These are phyloP conservation scores for Epithele typhae DNA, from an alignment of 768 basidiomycete genomes.

Conservation along the genomic window DNA sequence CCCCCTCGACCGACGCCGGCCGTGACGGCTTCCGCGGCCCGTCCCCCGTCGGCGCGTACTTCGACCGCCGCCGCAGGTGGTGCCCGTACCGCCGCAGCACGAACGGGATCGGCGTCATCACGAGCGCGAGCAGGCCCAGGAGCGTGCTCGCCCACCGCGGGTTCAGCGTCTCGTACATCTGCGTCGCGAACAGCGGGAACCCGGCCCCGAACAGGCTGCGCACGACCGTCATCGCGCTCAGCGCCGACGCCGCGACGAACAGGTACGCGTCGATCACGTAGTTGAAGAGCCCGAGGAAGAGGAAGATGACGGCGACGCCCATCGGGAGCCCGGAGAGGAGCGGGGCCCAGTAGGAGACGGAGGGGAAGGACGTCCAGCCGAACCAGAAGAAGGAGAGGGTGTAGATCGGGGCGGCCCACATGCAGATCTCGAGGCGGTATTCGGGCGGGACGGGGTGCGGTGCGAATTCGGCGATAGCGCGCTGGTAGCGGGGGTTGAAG, in stretches of 20 bases:
- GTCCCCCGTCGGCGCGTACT: slow-evolving; percentile 19
- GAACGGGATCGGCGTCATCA: slow-evolving; percentile 43
- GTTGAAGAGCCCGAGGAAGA: slow-evolving; percentile 55
- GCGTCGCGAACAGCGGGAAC: slow-evolving; percentile 27
- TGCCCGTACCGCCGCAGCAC: slow-evolving; percentile 24
- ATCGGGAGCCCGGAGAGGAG: slow-evolving; percentile 45
- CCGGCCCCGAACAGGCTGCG: slow-evolving; percentile 32
- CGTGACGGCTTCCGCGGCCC: background rate
- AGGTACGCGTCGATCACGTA: slow-evolving; percentile 66
- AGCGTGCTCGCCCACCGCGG: slow-evolving; percentile 59
- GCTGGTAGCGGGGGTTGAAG: slow-evolving; percentile 49
- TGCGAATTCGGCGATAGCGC: slow-evolving; percentile 37
- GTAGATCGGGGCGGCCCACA: slow-evolving; percentile 50
- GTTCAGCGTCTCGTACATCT: slow-evolving; percentile 50
- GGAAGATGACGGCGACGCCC: slow-evolving; percentile 50
- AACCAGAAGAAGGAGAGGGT: slow-evolving; percentile 66
- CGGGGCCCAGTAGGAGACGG: slow-evolving; percentile 50
- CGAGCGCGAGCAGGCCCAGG: slow-evolving; percentile 50
- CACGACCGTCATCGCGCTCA: slow-evolving; percentile 52
- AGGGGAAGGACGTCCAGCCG: slow-evolving; percentile 58
- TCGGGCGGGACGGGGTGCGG: slow-evolving; percentile 63
- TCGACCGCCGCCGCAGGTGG: slow-evolving; percentile 21
- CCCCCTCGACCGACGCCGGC: no score
- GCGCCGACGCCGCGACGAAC: slow-evolving; percentile 53
- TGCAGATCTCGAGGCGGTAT: slow-evolving; percentile 47